Evolutionary conservation across 2,329 filamentous ascomycete species (phyloP), one percentile per base, ranked within the genome.

Genomic region (Cercospora berteroae): DNA sequence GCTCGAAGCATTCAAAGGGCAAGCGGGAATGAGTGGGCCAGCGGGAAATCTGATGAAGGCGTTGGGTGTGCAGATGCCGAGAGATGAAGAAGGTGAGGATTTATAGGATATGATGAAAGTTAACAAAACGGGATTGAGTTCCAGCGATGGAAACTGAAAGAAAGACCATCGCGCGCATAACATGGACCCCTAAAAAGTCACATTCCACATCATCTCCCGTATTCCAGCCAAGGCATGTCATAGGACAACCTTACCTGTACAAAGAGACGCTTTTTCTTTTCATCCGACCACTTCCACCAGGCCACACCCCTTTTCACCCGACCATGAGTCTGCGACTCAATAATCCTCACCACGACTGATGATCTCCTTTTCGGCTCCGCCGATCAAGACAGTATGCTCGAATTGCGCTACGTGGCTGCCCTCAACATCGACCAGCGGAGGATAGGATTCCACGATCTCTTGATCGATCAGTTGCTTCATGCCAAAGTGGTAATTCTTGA

Each of bases 391-490:
- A 16, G 64, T 66, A 83, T 97, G 94, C 84, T 97, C 94, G 78
- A 89, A 96, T 79, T 97, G 94, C 71, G 94, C 94, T 27, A 93
- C 96, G 80, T 96, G 97, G 27, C 92, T 96, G 67, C 94, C 94
- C 86, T 96, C 96, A 81, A 94, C 89, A 81, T 97, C 94, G 73
- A 91, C 89, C 74, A 97, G 83, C 31, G 94, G 94, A 44, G 93
- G 93, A 78, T 97, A 97, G 52, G 91, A 88, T 81, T 97, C 92
- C 52, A 97, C 92, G 73, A 97, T 91, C 67, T 93, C 93, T 66
- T 85, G 88, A 50, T 88, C 85, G 57, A 97, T 93, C 50, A 97
- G 85, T 76, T 89, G 94, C 81, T 96, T 97, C 79, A 97, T 83
- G 56, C 94, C 94, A 7, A 97, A 85, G 42, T 97, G 86, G 78